Evolutionary conservation across 768 basidiomycete genomes (phyloP), one percentile per base, ranked within the genome.

Genomic region (Xanthoconium purpureum): DNA sequence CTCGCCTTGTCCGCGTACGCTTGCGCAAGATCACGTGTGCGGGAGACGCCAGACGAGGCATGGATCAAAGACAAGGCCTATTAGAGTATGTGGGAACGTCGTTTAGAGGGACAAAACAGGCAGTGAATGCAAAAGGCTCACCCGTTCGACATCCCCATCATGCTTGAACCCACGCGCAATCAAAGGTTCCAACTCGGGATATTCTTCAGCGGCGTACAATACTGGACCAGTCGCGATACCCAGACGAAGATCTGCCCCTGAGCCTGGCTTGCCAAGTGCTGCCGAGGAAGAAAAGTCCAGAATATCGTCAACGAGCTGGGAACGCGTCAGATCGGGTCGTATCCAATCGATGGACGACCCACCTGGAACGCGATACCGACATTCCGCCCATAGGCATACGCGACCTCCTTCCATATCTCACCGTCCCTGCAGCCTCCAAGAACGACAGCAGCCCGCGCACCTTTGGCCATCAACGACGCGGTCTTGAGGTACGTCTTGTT

Each of bases 281-380:
- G 75, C 75, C 12, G 87, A 87, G 1, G 89, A 84, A 47, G 94
- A 89, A 67, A 93, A 98, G 74, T 98, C 97, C 4, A 99, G 77
- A 36, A 94, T 82, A 67, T 99, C 97, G 69, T 99, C 97, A 47
- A 98, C 88, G 11, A 99, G 87, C 94, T 96, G 64, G 17, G 30
- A 52, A 46, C 45, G 20, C 45, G 46, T 67, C 40, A 47, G 30
- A 12, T 13, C 2, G 17, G 4, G 24, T 15, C 38, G 17, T 32
- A 6, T 47, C 18, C 30, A 40, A 33, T 1, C 15, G 30, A 33
- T 3, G 37, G 10, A 39, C 6, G 36, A 46, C 44, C 29, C 29
- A 53, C 46, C 30, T 42, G 53, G 30, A 54, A 54, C 32, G 46
- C 46, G n/a, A 54, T 47, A 45, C 46, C 53, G 20, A 54, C 38